Percentiles rank a stretch among this genome's conserved stretches.
phyloP scores from a whole-genome alignment of 2,329 filamentous ascomycete species.

The Cordyceps cateniannulata region DNA sequence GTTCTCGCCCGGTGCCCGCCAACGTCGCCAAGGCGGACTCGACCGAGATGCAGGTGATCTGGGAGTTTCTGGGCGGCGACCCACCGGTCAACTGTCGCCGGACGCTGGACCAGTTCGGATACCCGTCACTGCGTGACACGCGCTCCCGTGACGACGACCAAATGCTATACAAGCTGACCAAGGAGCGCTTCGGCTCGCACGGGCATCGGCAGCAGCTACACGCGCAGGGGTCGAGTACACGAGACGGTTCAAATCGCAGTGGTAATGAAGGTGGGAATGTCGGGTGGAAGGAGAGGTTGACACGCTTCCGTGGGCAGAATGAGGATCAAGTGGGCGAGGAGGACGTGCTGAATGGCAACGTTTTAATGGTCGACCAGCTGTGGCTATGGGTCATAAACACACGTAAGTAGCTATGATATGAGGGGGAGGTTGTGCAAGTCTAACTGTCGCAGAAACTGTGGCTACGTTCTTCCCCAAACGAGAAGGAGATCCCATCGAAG shows the following conservation, averaged over 20 bases:
- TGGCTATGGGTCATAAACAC: conserved; percentile 55
- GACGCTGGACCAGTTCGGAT: conserved; percentile 58
- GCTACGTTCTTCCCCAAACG: conserved; percentile 50
- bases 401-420: conserved; percentile 29
- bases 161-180: conserved; percentile 61
- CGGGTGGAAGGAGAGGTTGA: conserved; percentile 23
- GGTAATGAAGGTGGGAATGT: conserved; percentile 21
- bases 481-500: conserved; percentile 48
- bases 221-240: conserved; percentile 25
- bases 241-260: conserved; percentile 21
- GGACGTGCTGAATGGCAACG: conserved; percentile 45
- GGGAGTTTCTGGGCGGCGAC: conserved; percentile 55
- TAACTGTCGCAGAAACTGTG: conserved; percentile 35
- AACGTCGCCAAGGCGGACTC: conserved; percentile 48
- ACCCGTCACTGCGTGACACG: conserved; percentile 55
- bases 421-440: neutral
- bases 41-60: conserved; percentile 53
- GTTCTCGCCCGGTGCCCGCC: conserved; percentile 48
- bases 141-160: conserved; percentile 57
- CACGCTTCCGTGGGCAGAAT: conserved; percentile 12
- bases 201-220: conserved; percentile 21
- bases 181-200: conserved; percentile 29
- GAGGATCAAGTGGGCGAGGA: conserved; percentile 21
- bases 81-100: conserved; percentile 55
- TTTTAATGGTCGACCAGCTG: conserved; percentile 61